Percentiles rank a stretch among this genome's conserved stretches.
phyloP scores from a whole-genome alignment of 306 rosid genomes.

The Boehmeria nivea region DNA sequence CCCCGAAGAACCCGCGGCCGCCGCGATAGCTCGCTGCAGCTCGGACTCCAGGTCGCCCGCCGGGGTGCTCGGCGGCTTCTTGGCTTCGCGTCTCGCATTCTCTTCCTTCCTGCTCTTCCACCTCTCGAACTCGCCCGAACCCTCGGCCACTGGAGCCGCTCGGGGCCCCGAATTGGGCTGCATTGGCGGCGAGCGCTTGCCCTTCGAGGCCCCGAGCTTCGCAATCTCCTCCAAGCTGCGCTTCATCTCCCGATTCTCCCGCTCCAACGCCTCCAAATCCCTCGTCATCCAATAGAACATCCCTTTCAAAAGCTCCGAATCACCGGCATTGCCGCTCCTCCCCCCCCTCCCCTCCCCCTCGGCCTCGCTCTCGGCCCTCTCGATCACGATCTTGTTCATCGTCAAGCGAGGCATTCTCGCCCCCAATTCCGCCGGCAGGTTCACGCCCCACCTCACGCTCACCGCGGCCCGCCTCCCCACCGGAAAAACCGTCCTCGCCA shows the following conservation, averaged over 20 bases:
- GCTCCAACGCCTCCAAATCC: conserved; percentile 61
- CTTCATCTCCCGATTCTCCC: conserved; percentile 71
- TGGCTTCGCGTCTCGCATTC: conserved; percentile 35
- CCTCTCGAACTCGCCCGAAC: conserved; percentile 37
- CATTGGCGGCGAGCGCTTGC: neutral
- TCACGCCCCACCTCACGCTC: conserved; percentile 65
- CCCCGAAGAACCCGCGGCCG: conserved; percentile 56
- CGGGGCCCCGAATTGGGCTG: conserved; percentile 21
- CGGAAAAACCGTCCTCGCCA: conserved; percentile 59
- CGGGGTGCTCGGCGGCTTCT: conserved; percentile 24
- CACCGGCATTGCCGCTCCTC: conserved; percentile 15
- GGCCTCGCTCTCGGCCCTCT: conserved; percentile 44
- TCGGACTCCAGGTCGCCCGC: conserved; percentile 65
- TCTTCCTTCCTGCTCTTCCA: conserved; percentile 58
- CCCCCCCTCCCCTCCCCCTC: conserved; percentile 1
- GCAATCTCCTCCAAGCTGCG: conserved; percentile 46
- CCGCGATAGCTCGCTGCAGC: conserved; percentile 80
- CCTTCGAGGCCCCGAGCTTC: conserved; percentile 24
- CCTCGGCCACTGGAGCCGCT: conserved; percentile 23
- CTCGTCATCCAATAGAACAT: conserved; percentile 47
- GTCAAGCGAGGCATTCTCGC: conserved; percentile 53
- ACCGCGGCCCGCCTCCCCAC: conserved; percentile 41
- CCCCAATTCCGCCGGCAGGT: conserved; percentile 37
- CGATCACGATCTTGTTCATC: conserved; percentile 61
- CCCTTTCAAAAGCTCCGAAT: conserved; percentile 54